Evolutionary conservation across 2,329 filamentous ascomycete species (phyloP).

Genomic region (Chaetomium strumarium): DNA sequence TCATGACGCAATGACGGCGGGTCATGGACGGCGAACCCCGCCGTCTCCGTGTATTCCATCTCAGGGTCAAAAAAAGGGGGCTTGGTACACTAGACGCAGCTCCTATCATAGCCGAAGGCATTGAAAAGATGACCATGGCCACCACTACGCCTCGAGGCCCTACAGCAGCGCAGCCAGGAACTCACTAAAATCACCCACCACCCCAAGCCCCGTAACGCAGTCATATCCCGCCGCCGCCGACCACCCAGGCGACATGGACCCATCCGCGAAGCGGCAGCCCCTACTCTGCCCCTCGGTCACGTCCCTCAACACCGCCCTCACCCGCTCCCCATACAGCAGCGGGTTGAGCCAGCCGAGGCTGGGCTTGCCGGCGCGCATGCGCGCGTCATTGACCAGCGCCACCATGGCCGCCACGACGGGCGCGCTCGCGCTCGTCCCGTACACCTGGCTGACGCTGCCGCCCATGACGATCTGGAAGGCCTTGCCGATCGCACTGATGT

Average conservation of each 20-base stretch:
- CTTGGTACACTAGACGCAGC: too few relatives aligned
- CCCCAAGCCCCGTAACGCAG: slow-evolving; percentile 45
- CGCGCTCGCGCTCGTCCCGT: slow-evolving; percentile 47
- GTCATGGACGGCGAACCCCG: too few relatives aligned
- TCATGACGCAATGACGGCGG: too few relatives aligned
- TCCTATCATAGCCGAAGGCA: too few relatives aligned
- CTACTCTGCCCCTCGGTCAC: slow-evolving; percentile 36
- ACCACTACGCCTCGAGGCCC: too few relatives aligned
- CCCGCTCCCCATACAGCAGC: slow-evolving; percentile 37
- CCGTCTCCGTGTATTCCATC: too few relatives aligned
- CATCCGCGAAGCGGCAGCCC: slow-evolving; percentile 35
- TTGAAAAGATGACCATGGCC: too few relatives aligned
- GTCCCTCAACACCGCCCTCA: slow-evolving; percentile 36
- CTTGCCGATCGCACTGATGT: slow-evolving; percentile 51
- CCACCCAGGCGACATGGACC: slow-evolving; percentile 31
- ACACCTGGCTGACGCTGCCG: slow-evolving; percentile 26
- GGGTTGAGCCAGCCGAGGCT: slow-evolving; percentile 51
- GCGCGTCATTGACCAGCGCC: slow-evolving; percentile 48
- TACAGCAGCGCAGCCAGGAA: slow-evolving; percentile 18
- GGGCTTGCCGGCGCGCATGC: slow-evolving; percentile 43
- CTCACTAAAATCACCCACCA: slow-evolving; percentile 37
- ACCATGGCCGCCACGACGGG: slow-evolving; percentile 51
- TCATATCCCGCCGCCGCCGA: slow-evolving; percentile 41
- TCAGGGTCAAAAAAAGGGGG: too few relatives aligned
- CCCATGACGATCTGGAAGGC: slow-evolving; percentile 42